These are phyloP conservation scores for Neltuma alba DNA, from an alignment of 306 rosid species.

Conservation along the genomic window DNA sequence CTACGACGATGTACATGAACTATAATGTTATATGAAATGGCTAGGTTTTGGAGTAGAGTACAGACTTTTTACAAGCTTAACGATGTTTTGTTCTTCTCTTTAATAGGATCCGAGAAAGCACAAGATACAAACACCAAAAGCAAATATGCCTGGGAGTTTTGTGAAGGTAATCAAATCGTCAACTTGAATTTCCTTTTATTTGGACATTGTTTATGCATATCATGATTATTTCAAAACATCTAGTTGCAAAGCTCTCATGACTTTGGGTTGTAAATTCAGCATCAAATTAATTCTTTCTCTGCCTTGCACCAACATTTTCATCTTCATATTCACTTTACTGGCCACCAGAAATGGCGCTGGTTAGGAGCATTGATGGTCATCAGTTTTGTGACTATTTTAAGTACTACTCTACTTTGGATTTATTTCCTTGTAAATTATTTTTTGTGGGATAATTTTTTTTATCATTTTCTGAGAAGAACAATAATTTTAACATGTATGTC, in stretches of 20 bases:
- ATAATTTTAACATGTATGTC: conserved; percentile 26
- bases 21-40: conserved; percentile 23
- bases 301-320: conserved; percentile 16
- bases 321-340: conserved; percentile 20
- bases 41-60: conserved; percentile 12
- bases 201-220: not conserved
- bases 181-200: conserved; percentile 25
- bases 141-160: conserved; percentile 61
- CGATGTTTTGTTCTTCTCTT: conserved; percentile 34
- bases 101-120: conserved; percentile 79
- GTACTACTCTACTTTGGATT: conserved; percentile 31
- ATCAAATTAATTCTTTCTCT: conserved; percentile 18
- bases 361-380: conserved; percentile 24
- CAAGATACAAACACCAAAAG: conserved; percentile 70
- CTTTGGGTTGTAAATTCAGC: conserved; percentile 26
- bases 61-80: conserved; percentile 28
- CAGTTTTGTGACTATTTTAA: conserved; percentile 6
- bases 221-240: conserved; percentile 16
- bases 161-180: conserved; percentile 64
- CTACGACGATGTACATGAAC: conserved; percentile 8
- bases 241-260: conserved; percentile 13
- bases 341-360: conserved; percentile 20
- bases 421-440: conserved; percentile 19
- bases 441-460: not conserved
- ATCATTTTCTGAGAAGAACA: conserved; percentile 5